These are phyloP conservation scores for Helenozyma baotianmanensis DNA, from an alignment of 805 yeast genomes.

Conservation along the genomic window DNA sequence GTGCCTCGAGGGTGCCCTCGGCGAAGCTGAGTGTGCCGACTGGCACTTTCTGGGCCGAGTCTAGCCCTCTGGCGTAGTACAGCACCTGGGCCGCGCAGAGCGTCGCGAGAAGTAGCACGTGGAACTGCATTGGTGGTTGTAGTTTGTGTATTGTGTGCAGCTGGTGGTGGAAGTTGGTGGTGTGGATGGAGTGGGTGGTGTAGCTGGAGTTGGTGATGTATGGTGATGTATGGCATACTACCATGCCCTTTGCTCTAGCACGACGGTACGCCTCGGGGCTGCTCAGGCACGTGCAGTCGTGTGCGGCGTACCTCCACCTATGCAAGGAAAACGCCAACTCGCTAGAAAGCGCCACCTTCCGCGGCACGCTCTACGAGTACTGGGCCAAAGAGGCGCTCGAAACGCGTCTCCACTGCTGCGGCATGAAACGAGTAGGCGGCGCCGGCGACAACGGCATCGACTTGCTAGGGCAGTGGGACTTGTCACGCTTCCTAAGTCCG, in stretches of 20 bases:
- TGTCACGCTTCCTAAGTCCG: conserved; percentile 8
- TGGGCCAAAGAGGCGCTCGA: conserved; percentile 37
- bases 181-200: too few species aligned
- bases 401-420: conserved; percentile 30
- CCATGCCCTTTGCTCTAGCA: too few species aligned
- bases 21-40: conserved; percentile 17
- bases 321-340: conserved; percentile 21
- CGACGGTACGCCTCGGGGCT: too few species aligned
- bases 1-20: conserved; percentile 3
- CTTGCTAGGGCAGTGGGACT: conserved; percentile 49
- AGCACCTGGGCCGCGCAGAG: too few species aligned
- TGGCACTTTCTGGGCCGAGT: not conserved
- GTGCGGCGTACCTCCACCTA: conserved; percentile 25
- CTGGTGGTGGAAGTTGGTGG: too few species aligned
- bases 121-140: too few species aligned
- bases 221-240: too few species aligned
- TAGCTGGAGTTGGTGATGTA: too few species aligned
- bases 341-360: conserved; percentile 40
- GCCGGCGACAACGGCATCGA: conserved; percentile 56
- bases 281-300: conserved; percentile 18
- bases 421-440: conserved; percentile 48
- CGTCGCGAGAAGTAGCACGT: too few species aligned
- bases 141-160: too few species aligned
- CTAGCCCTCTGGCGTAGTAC: conserved; percentile 3
- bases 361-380: conserved; percentile 55